These are phyloP conservation scores for Saxispiralis lemnorum DNA, from an alignment of 495 filamentous ascomycete genomes.

Conservation along the genomic window DNA sequence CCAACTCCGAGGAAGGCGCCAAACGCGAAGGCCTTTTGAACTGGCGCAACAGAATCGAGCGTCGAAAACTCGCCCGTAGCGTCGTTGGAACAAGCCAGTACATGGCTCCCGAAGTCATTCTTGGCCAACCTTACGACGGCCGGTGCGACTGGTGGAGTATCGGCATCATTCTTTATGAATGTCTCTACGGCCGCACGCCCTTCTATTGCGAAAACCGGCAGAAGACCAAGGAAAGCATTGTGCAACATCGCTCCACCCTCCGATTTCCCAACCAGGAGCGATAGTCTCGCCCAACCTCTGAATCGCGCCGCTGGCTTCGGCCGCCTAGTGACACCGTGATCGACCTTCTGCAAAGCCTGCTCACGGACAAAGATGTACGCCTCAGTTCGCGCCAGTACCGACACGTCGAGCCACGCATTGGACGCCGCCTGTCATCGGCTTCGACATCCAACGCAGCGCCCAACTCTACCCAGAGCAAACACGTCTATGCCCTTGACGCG, in stretches of 20 bases:
- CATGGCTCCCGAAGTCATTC: conserved; percentile 87
- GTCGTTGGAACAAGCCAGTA: conserved; percentile 95
- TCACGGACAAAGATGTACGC: conserved; percentile 59
- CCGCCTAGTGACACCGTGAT: conserved; percentile 38
- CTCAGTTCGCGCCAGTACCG: conserved; percentile 57
- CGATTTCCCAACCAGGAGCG: conserved; percentile 38
- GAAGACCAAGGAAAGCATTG: conserved; percentile 27
- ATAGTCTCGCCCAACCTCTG: conserved; percentile 24
- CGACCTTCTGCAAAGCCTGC: conserved; percentile 56
- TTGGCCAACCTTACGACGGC: conserved; percentile 70
- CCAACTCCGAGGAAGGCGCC: conserved; percentile 9
- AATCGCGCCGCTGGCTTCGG: conserved; percentile 33
- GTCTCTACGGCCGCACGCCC: conserved; percentile 76
- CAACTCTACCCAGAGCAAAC: conserved; percentile 24
- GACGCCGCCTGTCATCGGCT: conserved; percentile 10
- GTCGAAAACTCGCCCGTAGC: conserved; percentile 56
- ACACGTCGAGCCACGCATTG: conserved; percentile 36
- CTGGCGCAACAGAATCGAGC: conserved; percentile 62
- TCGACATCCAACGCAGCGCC: conserved; percentile 10
- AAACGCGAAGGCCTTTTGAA: conserved; percentile 43
- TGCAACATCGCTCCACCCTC: conserved; percentile 31
- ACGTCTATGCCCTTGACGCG: conserved; percentile 47
- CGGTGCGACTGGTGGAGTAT: conserved; percentile 95
- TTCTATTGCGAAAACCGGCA: conserved; percentile 69
- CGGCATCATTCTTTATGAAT: conserved; percentile 85